These are phyloP conservation scores for Wickerhamiella siamensis DNA, from an alignment of 805 yeast species.

Conservation along the genomic window DNA sequence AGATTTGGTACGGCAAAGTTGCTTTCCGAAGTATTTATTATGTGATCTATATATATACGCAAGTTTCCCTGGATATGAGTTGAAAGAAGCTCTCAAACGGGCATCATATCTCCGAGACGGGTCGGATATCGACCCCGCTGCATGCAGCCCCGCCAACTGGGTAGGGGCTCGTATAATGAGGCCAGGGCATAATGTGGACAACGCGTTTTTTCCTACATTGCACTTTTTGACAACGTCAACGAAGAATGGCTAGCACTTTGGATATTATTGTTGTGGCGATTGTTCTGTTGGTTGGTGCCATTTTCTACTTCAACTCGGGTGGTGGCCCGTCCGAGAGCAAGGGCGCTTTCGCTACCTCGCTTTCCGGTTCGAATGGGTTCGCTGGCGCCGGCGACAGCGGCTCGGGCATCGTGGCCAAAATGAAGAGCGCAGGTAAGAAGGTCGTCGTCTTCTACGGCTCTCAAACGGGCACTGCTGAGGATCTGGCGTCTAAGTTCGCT, in stretches of 20 bases:
- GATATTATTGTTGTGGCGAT: not conserved
- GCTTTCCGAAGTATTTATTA: too few relatives aligned
- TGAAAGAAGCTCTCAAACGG: too few relatives aligned
- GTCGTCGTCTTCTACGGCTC: conserved; percentile 79
- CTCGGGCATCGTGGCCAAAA: conserved; percentile 20
- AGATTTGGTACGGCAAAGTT: too few relatives aligned
- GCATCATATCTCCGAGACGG: too few relatives aligned
- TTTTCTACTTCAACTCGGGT: not conserved
- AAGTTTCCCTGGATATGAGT: too few relatives aligned
- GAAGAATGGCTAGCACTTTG: conserved; percentile 1
- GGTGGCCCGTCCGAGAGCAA: too few relatives aligned
- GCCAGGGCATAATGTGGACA: too few relatives aligned
- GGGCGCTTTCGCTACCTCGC: not conserved
- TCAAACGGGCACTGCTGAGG: conserved; percentile 98
- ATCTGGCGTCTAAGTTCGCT: conserved; percentile 78
- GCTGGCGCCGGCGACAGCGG: conserved; percentile 2
- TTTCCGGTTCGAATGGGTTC: not conserved
- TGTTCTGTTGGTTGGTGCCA: not conserved
- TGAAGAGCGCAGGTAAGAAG: conserved; percentile 52
- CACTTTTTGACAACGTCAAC: not conserved
- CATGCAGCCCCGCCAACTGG: not conserved
- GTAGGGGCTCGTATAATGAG: not conserved
- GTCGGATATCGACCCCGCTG: too few relatives aligned
- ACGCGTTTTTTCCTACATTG: too few relatives aligned
- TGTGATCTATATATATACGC: too few relatives aligned